These are phyloP conservation scores for Neurospora sp. DNA, from an alignment of 495 filamentous ascomycete genomes.

Conservation along the genomic window DNA sequence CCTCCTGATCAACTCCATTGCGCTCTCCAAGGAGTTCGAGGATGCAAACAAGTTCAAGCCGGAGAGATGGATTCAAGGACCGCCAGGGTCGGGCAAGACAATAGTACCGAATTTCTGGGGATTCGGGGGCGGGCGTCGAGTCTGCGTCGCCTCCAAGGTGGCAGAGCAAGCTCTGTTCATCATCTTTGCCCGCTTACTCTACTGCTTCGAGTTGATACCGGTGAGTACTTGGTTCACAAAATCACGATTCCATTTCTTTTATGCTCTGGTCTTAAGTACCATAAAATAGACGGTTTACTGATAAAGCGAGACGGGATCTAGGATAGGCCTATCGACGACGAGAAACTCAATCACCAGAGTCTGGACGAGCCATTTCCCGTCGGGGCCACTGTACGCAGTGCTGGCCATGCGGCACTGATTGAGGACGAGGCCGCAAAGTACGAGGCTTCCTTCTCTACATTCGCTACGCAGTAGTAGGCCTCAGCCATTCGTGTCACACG, in stretches of 20 bases:
- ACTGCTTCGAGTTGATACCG: constrained; percentile 30
- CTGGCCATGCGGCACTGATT: constrained; percentile 17
- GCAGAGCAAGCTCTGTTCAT: constrained; percentile 35
- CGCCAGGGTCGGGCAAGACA: constrained; percentile 17
- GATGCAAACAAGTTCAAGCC: constrained; percentile 31
- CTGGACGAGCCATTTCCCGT: constrained; percentile 24
- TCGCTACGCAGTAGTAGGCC: background rate
- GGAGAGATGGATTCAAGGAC: constrained; percentile 35
- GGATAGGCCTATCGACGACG: constrained; percentile 9
- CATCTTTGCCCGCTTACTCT: constrained; percentile 30
- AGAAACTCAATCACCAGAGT: constrained; percentile 17
- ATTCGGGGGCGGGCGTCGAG: constrained; percentile 32
- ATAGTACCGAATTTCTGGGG: constrained; percentile 19
- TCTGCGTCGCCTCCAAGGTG: constrained; percentile 38
- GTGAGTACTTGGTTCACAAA: background rate
- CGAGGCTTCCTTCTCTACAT: constrained; percentile 3
- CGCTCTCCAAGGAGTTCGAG: constrained; percentile 18
- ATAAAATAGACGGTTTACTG: too few species aligned
- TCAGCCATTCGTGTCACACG: too few species aligned
- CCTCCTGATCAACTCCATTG: constrained; percentile 27
- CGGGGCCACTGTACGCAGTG: constrained; percentile 14
- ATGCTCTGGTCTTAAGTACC: too few species aligned
- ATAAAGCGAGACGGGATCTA: constrained; percentile 1
- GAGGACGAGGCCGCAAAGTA: constrained; percentile 1
- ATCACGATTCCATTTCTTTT: background rate